A percentile compares a stretch with the other conserved stretches of the same genome.
Conservation (phyloP, 768 basidiomycete genomes). For the Mrakia gelida region DNA sequence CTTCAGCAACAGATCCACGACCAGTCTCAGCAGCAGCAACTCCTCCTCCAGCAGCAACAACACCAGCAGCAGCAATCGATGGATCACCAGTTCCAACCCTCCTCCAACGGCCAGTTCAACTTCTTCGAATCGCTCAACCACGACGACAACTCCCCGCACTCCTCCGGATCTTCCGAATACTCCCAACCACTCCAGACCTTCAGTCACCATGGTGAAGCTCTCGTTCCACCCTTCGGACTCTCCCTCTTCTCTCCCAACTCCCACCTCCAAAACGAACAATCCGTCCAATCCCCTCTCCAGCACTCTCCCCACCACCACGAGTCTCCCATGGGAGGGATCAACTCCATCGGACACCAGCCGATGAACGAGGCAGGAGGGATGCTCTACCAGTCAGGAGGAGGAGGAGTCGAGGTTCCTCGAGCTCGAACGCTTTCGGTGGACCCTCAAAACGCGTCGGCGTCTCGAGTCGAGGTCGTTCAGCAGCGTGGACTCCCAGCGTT, state of each 20-base stretch:
- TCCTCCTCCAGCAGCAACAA: background rate
- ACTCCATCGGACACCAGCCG: conserved; percentile 1
- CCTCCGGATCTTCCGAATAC: background rate
- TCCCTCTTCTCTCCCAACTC: conserved; percentile 14
- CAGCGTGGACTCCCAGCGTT: conserved; percentile 11
- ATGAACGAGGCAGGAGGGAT: conserved; percentile 17
- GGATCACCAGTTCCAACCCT: conserved; percentile 11
- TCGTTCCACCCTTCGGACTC: conserved; percentile 15
- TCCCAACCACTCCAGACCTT: conserved; percentile 2
- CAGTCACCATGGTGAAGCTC: conserved; percentile 6
- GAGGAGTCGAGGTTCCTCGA: background rate
- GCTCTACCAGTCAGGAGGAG: conserved; percentile 14
- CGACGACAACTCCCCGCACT: background rate
- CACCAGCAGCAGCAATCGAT: background rate
- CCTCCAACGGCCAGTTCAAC: background rate
- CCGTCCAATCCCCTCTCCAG: background rate
- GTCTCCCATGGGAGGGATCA: conserved; percentile 11
- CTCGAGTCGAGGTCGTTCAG: background rate
- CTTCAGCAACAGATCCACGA: conserved; percentile 19
- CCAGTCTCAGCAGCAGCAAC: conserved; percentile 13
- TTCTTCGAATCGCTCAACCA: conserved; percentile 7
- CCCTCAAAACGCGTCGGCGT: conserved; percentile 3
- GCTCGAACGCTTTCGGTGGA: background rate
- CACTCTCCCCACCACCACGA: conserved; percentile 4
- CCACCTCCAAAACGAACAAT: conserved; percentile 1